A percentile compares a stretch with the other conserved stretches of the same genome.
Conservation (phyloP, 192 early-diverging fungal genomes). For the Coemansia sp. region DNA sequence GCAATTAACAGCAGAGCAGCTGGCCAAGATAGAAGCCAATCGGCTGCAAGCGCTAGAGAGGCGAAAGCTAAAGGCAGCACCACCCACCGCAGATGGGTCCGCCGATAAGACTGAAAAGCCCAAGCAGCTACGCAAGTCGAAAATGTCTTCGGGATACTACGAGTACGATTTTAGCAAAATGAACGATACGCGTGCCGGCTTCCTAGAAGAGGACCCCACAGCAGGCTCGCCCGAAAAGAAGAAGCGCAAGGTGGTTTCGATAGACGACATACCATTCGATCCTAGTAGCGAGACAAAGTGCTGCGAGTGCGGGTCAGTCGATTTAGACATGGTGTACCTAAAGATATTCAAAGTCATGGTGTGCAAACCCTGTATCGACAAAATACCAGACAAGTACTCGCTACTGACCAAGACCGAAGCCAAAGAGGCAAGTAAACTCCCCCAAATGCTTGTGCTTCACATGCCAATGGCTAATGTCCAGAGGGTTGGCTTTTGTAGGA, state of each 20-base stretch:
- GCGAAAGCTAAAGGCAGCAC: constrained; percentile 12
- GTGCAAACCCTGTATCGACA: constrained; percentile 74
- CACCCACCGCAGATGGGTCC: not conserved
- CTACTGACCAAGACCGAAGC: constrained; percentile 96
- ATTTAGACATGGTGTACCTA: constrained; percentile 73
- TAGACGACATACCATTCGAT: constrained; percentile 15
- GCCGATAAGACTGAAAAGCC: constrained; percentile 5
- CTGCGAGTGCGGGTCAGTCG: constrained; percentile 77
- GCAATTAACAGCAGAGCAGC: constrained; percentile 50
- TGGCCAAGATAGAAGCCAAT: constrained; percentile 50
- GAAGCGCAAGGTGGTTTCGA: constrained; percentile 13
- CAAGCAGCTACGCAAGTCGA: constrained; percentile 16
- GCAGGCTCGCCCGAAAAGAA: constrained; percentile 20
- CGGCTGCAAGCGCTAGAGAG: constrained; percentile 47
- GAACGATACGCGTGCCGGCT: constrained; percentile 86
- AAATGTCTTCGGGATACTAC: constrained; percentile 54
- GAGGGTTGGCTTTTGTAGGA: constrained; percentile 49
- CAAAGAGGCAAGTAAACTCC: constrained; percentile 56
- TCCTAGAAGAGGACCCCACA: constrained; percentile 63
- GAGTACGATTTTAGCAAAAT: constrained; percentile 89
- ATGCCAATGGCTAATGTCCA: not conserved
- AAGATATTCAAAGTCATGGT: constrained; percentile 73
- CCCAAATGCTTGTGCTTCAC: not conserved
- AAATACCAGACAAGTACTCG: constrained; percentile 81
- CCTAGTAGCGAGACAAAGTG: constrained; percentile 65